phyloP scores from a whole-genome alignment of 176 grass and related monocot genomes.

The Carex parvula region DNA sequence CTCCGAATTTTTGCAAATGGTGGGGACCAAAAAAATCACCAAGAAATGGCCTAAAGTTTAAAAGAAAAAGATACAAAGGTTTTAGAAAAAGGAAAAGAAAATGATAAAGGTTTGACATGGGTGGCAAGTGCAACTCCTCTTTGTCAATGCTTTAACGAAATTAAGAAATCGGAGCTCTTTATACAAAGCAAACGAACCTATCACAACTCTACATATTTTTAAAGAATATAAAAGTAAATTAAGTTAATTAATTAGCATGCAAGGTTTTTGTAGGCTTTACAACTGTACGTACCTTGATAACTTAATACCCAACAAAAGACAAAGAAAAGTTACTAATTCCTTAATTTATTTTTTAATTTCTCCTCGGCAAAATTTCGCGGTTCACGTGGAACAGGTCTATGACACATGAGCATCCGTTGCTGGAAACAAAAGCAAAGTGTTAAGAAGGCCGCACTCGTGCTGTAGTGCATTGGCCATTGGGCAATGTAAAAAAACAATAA shows the following conservation, averaged over 20 bases:
- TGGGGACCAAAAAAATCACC: conserved; percentile 24
- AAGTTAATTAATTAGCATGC: not conserved
- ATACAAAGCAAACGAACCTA: conserved; percentile 20
- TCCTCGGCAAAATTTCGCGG: not conserved
- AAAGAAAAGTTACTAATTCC: not conserved
- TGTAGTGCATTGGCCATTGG: not conserved
- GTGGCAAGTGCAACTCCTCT: conserved; percentile 9
- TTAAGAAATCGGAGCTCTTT: conserved; percentile 13
- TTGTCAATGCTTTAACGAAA: conserved; percentile 27
- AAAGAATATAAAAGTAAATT: not conserved
- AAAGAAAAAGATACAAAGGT: not conserved
- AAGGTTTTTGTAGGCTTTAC: not conserved
- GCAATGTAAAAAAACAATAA: not conserved
- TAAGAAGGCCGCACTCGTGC: conserved; percentile 26
- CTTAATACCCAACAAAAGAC: not conserved
- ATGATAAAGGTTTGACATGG: conserved; percentile 31
- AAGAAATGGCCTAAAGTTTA: conserved; percentile 25
- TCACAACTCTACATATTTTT: not conserved
- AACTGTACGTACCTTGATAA: not conserved
- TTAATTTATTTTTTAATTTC: not conserved
- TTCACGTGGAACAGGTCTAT: conserved; percentile 8
- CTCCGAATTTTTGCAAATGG: conserved; percentile 31
- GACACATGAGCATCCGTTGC: not conserved
- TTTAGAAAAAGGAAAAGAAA: conserved; percentile 20
- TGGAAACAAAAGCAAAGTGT: conserved; percentile 33